Percentiles rank a stretch among this genome's conserved stretches.
Conservation (phyloP, 805 yeast genomes). For the Saturnispora hagleri region DNA sequence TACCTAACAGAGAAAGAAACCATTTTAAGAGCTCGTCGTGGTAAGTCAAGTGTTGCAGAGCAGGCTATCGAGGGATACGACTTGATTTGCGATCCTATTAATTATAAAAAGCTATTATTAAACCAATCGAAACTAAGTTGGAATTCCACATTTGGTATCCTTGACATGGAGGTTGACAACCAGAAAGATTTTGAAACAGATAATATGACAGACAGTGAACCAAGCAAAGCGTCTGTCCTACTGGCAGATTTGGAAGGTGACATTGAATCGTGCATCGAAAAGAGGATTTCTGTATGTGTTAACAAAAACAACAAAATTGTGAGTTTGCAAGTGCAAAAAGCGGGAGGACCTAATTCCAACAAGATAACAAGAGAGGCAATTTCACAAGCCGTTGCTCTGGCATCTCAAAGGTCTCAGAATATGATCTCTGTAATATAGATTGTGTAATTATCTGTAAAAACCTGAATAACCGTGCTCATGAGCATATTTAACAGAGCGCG, state of each 20-base stretch:
- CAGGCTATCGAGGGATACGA: constrained; percentile 35
- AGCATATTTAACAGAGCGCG: background rate
- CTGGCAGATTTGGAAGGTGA: constrained; percentile 78
- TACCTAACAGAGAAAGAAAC: constrained; percentile 53
- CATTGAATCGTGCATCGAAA: constrained; percentile 62
- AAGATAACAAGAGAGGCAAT: constrained; percentile 40
- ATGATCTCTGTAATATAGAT: constrained; percentile 11
- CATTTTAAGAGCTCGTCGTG: constrained; percentile 10
- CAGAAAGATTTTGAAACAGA: constrained; percentile 22
- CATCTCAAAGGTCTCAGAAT: constrained; percentile 39
- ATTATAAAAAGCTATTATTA: constrained; percentile 31
- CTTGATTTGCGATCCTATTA: constrained; percentile 46
- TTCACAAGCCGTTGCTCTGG: constrained; percentile 36
- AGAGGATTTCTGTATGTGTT: constrained; percentile 41
- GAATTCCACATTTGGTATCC: constrained; percentile 53
- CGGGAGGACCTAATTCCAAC: constrained; percentile 29
- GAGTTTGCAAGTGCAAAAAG: constrained; percentile 42
- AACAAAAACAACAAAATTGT: constrained; percentile 27
- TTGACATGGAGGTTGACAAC: constrained; percentile 33
- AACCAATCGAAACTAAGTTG: constrained; percentile 32
- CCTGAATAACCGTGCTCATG: background rate
- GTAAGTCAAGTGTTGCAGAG: constrained; percentile 28
- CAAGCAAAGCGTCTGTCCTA: constrained; percentile 29
- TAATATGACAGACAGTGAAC: constrained; percentile 22
- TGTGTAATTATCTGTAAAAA: background rate